Conservation (phyloP, 768 basidiomycete species). For the Ephemerocybe angulata region DNA sequence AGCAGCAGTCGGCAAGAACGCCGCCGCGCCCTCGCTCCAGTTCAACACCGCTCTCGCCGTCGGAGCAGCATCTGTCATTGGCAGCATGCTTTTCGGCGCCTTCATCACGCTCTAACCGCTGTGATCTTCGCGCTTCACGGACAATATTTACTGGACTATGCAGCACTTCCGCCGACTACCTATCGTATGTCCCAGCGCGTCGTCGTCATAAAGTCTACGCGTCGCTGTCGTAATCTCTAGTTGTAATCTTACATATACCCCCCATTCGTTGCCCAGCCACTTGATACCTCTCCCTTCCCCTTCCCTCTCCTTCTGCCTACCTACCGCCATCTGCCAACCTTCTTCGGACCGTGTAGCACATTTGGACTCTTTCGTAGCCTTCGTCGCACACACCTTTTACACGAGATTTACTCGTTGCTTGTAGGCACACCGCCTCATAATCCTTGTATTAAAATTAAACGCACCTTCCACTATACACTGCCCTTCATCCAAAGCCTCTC, state of each 20-base stretch:
- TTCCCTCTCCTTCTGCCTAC: too few relatives aligned
- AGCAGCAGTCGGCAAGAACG: too few relatives aligned
- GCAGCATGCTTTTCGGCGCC: constrained; percentile 40
- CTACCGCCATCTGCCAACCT: background rate
- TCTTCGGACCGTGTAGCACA: background rate
- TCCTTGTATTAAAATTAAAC: too few relatives aligned
- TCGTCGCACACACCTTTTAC: background rate
- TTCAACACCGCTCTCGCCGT: constrained; percentile 28
- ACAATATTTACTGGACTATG: too few relatives aligned
- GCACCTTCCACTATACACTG: too few relatives aligned
- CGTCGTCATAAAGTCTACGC: too few relatives aligned
- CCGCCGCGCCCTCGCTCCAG: constrained; percentile 20
- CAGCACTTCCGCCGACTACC: too few relatives aligned
- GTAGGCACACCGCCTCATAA: too few relatives aligned
- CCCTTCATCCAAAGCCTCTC: too few relatives aligned
- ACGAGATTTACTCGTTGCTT: too few relatives aligned
- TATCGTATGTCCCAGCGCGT: too few relatives aligned
- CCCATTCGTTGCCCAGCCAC: background rate
- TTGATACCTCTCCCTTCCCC: background rate
- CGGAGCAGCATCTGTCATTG: constrained; percentile 34
- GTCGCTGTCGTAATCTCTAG: background rate
- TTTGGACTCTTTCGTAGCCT: background rate
- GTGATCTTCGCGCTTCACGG: too few relatives aligned
- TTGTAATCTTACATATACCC: background rate
- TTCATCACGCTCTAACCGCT: constrained; percentile 35